Base-by-base conservation (phyloP, 2,329 filamentous ascomycete species). In the Apiospora hydei region DNA sequence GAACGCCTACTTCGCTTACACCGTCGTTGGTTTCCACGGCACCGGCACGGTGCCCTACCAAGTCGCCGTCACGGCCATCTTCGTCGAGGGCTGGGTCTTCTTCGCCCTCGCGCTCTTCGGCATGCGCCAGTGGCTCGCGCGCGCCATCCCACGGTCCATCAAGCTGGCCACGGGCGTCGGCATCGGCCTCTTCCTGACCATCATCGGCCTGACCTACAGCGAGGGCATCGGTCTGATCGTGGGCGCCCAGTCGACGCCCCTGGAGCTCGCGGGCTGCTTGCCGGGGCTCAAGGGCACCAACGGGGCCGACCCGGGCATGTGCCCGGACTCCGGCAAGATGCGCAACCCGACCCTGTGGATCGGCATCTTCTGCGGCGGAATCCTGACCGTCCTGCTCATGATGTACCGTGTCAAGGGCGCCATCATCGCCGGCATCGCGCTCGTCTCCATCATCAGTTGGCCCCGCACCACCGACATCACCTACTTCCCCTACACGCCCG, bases 361-460 rank as follows among this genome's bases (percentile, higher is more conserved):
- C 69, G 94, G 94, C 49, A 95, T 97, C 77, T 96, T 97, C 85
- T 93, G 92, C 76, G 94, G 94, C 61, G 94, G 94, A 73, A 88
- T 97, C 74, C 83, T 97, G 68, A 97, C 94, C 0, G 91, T 92
- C 44, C 84, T 96, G 75, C 84, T 97, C 70, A 93, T 96, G 91
- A 89, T 95, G 85, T 97, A 94, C 82, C 91, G 94, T 26, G 90
- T 97, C 82, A 96, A 96, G 84, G 94, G 94, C 72, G 94, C 94
- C 71, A 93, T 97, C 77, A 95, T 97, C 77, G 88, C 90, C 47
- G 94, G 94, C 49, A 96, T 97, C 75, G 81, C 95, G 38, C 88
- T 97, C 38, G 94, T 97, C 71, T 94, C 92, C 74, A 92, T 97
- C 82, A 94, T 96, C 81, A 97, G 94, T 11, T 97, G 94, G 94